phyloP scores from a whole-genome alignment of 2,329 filamentous ascomycete genomes.

The Colletotrichum sp. region DNA sequence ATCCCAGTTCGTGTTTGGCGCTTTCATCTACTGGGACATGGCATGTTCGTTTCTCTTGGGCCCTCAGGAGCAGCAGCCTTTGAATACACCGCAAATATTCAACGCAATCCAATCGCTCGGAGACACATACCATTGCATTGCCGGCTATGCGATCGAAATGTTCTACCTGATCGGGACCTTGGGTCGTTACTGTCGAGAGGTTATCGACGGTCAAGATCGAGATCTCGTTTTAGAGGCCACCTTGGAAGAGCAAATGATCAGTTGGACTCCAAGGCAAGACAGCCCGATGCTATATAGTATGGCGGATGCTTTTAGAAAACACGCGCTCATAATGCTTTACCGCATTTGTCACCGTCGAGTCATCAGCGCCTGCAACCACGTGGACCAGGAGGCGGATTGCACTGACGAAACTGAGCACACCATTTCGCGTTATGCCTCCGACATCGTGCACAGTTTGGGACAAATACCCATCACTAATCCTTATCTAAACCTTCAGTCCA shows the following conservation, averaged over 20 bases:
- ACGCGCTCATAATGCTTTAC: neutral
- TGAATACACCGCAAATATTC: neutral
- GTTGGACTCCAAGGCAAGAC: neutral
- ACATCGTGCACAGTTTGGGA: neutral
- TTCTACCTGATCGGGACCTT: neutral
- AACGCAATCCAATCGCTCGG: neutral
- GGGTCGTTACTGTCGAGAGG: neutral
- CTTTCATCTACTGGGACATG: neutral
- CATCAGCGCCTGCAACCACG: neutral
- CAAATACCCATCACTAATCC: neutral
- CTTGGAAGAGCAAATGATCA: neutral
- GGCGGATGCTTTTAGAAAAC: neutral
- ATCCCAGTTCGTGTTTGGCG: neutral
- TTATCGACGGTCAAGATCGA: neutral
- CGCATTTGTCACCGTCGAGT: neutral
- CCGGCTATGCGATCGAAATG: neutral
- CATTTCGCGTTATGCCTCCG: neutral
- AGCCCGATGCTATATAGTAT: neutral
- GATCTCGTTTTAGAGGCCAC: neutral
- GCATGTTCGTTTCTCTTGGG: neutral
- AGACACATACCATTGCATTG: neutral
- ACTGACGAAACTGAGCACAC: neutral
- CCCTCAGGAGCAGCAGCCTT: neutral
- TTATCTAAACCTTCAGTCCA: neutral
- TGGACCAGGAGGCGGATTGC: neutral